Evolutionary conservation across 2,329 filamentous ascomycete species (phyloP), one percentile per base, ranked within the genome.

Genomic region (Botrytis tulipae): DNA sequence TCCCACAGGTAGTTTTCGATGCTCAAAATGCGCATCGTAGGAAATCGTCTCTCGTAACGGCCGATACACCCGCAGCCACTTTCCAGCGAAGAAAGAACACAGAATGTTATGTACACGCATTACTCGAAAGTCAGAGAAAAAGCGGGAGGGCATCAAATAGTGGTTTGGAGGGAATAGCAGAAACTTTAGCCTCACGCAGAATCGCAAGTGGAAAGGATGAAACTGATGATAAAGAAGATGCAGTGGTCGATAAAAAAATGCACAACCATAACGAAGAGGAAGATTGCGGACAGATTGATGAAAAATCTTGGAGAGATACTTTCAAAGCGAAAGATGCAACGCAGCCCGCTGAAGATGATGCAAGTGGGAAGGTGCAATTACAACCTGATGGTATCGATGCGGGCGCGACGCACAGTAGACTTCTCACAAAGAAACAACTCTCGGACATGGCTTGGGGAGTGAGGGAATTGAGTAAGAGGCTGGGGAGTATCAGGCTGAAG

Each of bases 371-470:
- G 60, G 46, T 69, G 16, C 73, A 75, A 40, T 32, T 75, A 14
- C 48, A 74, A 32, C 25, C 72, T 18, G 76, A 63, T n/a, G 57
- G 63, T 7, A 10, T 54, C 32, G 75, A 80, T 25, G 67, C 70
- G n/a, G 74, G 74, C 37, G 75, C 73, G 4, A 73, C 77, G 78
- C 87, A 88, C 79, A 90, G 87, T 74, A 88, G 95, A n/a, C 88
- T 98, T 68, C 86, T 98, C 77, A 98, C 95, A 1, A 98, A 98
- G 85, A 94, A 93, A 82, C 94, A 99, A 82, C 86, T 99, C 60
- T 94, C 92, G 22, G 96, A 98, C 79, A 98, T 99, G 95, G 95
- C 95, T 0, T 95, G 95, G 90, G 95, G 95, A 40, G 96, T 98
- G 73, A 88, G 96, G 66, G 94, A 98, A 82, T 85, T 99, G 74